Conservation (phyloP, 1,284 basidiomycete genomes). For the Ceratobasidium papillatum region DNA sequence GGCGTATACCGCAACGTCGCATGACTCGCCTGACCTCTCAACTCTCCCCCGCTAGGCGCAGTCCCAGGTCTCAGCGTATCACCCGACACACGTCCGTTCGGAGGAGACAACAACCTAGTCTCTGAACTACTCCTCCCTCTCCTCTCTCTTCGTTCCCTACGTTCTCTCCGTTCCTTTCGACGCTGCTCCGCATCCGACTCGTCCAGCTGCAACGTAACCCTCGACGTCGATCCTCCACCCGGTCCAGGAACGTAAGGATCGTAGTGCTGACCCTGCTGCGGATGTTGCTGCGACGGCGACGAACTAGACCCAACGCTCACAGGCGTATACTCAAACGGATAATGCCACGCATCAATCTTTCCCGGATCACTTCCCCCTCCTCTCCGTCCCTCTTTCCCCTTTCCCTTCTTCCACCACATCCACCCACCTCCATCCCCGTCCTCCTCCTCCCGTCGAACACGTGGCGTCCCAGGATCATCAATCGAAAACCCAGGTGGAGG, state of each 20-base stretch:
- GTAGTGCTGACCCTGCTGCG: neutral
- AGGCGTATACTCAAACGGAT: conserved; percentile 25
- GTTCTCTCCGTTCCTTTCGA: neutral
- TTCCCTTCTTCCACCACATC: neutral
- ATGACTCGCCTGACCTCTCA: neutral
- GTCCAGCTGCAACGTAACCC: neutral
- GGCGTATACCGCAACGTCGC: neutral
- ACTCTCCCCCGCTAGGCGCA: neutral
- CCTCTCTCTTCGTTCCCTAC: neutral
- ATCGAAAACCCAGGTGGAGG: conserved; percentile 21
- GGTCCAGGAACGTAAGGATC: conserved; percentile 7
- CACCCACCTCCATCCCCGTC: neutral
- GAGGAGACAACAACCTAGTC: neutral
- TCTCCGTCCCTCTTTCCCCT: neutral
- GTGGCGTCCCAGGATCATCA: neutral
- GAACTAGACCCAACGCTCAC: neutral
- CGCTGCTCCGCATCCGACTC: neutral
- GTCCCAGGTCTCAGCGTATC: neutral
- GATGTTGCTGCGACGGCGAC: neutral
- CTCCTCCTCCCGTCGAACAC: neutral
- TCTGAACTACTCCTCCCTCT: neutral
- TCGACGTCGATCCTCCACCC: neutral
- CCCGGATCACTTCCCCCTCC: conserved; percentile 8
- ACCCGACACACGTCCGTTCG: neutral
- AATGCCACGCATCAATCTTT: conserved; percentile 29